phyloP scores from a whole-genome alignment of 768 basidiomycete species.

The Epithele typhae region DNA sequence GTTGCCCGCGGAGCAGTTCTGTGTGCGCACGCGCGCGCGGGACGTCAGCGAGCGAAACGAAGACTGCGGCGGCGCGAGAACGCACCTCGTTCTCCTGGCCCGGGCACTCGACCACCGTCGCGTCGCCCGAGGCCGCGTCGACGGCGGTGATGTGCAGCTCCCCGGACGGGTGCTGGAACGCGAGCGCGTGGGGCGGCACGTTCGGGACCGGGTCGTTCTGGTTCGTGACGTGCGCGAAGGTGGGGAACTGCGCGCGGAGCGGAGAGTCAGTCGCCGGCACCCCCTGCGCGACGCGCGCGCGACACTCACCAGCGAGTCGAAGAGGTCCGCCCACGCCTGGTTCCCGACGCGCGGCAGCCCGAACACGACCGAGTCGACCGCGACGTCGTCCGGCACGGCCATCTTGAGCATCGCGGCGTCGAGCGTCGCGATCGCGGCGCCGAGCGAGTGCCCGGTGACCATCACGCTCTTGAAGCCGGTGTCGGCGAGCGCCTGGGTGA shows the following conservation, averaged over 20 bases:
- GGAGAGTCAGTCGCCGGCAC: not conserved
- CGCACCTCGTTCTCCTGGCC: conserved; percentile 27
- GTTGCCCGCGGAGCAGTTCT: conserved; percentile 25
- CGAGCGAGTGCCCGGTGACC: conserved; percentile 26
- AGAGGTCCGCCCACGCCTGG: conserved; percentile 26
- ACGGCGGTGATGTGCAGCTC: conserved; percentile 31
- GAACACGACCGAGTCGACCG: conserved; percentile 23
- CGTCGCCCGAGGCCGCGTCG: conserved; percentile 8
- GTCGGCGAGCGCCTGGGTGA: conserved; percentile 20
- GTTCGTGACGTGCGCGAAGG: conserved; percentile 53
- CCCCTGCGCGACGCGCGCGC: too few species aligned
- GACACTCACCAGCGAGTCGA: conserved; percentile 20
- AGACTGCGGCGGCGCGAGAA: not conserved
- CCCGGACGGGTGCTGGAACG: conserved; percentile 41
- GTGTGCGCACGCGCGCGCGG: not conserved
- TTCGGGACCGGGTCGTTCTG: conserved; percentile 37
- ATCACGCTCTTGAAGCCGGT: conserved; percentile 24
- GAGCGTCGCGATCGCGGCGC: conserved; percentile 29
- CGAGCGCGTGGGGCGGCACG: conserved; percentile 31
- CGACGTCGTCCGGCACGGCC: conserved; percentile 21
- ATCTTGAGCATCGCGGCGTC: conserved; percentile 28
- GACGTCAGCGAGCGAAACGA: not conserved
- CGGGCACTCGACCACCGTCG: conserved; percentile 22
- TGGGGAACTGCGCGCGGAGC: conserved; percentile 11
- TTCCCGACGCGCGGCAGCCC: conserved; percentile 31